Evolutionary conservation across 768 basidiomycete genomes (phyloP), one percentile per base, ranked within the genome.

Genomic region (Fibroporia radiculosa): DNA sequence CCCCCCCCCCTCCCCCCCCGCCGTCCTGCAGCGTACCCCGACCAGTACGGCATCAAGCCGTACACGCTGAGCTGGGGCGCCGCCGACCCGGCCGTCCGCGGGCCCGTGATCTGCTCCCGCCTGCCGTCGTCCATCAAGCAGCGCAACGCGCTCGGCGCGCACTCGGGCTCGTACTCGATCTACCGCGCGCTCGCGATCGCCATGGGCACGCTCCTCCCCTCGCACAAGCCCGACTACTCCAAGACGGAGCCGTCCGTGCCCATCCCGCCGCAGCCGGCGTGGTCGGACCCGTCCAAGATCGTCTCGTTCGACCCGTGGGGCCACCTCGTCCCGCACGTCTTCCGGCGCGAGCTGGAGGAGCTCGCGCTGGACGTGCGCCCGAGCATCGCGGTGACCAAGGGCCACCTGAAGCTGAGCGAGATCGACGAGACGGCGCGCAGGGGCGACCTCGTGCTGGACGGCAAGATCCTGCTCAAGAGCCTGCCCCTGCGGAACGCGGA

Each of bases 301-400:
- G 93, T 95, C 31, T 81, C 82, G 3, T 84, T 97, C 60, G 93
- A 98, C 56, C 93, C 93, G 0, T 96, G 82, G 78, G 93, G 93
- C 1, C 92, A 95, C 55, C 67, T 95, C 41, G 86, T 83, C 0
- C 89, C 84, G 3, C 74, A 73, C 22, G 76, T 84, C 0, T 93
- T 82, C 66, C 69, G 68, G 42, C 66, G 66, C 33, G 78, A 84
- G 60, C 66, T 75, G 22, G 78, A 83, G 29, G 73, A 72, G 32
- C 62, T 68, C 40, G 86, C 86, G 0, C 66, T 96, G 45, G 93
- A 98, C 61, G 73, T 93, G 28, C 70, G 93, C 13, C 95, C 95
- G 0, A 93, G 90, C 44, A 97, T 98, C 54, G 86, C 91, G 1
- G 78, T 95, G 41, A 98, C 95, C 8, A 84, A 81, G 49, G 86